phyloP scores from a whole-genome alignment of 352 stramenopile species.

The Globisporangium perplexum region DNA sequence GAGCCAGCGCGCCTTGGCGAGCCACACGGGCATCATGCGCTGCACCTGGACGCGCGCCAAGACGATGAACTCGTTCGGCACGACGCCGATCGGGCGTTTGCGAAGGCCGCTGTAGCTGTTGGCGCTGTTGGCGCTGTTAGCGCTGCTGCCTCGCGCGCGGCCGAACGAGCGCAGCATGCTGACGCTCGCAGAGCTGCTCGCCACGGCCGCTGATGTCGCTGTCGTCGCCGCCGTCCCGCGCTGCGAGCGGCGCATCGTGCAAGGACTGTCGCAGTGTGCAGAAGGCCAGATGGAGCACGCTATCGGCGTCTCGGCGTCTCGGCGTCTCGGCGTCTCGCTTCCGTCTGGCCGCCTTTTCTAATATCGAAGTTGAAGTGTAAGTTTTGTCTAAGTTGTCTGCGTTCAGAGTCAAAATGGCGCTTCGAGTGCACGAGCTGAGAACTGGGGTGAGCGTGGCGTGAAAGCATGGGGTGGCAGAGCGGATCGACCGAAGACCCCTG shows the following conservation, averaged over 20 bases:
- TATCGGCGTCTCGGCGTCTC: too few relatives aligned
- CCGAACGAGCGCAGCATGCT: not conserved
- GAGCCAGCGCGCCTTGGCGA: conserved; percentile 45
- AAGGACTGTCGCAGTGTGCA: too few relatives aligned
- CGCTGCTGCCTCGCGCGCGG: not conserved
- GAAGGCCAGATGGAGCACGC: too few relatives aligned
- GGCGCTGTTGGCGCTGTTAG: not conserved
- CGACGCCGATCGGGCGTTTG: conserved; percentile 19
- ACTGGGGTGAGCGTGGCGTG: too few relatives aligned
- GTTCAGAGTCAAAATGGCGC: too few relatives aligned
- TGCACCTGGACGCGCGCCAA: conserved; percentile 38
- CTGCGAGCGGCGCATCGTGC: too few relatives aligned
- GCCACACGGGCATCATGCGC: conserved; percentile 48
- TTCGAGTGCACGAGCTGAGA: too few relatives aligned
- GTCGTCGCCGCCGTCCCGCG: not conserved
- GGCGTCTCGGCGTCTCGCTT: too few relatives aligned
- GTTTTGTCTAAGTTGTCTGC: too few relatives aligned
- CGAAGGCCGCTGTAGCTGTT: not conserved
- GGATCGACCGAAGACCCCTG: too few relatives aligned
- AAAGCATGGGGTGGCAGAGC: not conserved
- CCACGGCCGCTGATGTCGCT: not conserved
- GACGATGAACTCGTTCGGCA: conserved; percentile 50
- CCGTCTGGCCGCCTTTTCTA: too few relatives aligned
- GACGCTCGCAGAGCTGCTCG: not conserved
- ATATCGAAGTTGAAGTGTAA: too few relatives aligned